Conservation (phyloP, 768 basidiomycete genomes). For the Xerocomus potaroensis region DNA sequence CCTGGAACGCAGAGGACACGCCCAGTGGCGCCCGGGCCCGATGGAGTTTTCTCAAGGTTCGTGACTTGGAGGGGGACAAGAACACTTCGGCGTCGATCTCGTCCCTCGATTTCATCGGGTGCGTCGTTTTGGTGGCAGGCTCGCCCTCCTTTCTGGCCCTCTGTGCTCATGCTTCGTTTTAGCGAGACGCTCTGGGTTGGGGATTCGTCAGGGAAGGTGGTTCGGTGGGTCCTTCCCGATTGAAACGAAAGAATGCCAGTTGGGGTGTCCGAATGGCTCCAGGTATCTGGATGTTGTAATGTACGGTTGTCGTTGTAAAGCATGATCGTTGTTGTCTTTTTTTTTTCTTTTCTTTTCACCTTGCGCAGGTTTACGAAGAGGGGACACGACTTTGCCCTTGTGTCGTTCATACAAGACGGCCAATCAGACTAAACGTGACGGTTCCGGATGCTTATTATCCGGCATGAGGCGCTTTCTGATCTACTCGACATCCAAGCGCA, state of each 20-base stretch:
- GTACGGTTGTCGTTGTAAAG: no score
- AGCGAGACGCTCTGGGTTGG: slow-evolving; percentile 27
- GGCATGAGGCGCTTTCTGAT: no score
- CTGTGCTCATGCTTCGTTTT: neutral
- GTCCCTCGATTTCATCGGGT: slow-evolving; percentile 83
- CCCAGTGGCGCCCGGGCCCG: slow-evolving; percentile 58
- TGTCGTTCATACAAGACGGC: no score
- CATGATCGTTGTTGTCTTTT: no score
- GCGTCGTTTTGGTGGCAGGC: slow-evolving; percentile 22
- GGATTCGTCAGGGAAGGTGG: slow-evolving; percentile 21
- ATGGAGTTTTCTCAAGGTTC: slow-evolving; percentile 72
- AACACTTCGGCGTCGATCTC: slow-evolving; percentile 48
- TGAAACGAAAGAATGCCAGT: slow-evolving; percentile 2
- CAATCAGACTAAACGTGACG: no score
- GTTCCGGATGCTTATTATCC: no score
- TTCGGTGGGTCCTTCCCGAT: slow-evolving; percentile 22
- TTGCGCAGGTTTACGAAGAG: no score
- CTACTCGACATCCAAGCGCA: no score
- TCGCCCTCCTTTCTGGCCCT: neutral
- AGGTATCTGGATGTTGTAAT: no score
- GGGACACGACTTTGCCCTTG: no score
- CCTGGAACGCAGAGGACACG: slow-evolving; percentile 79
- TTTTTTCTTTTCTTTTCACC: no score
- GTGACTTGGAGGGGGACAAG: slow-evolving; percentile 57
- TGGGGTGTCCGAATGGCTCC: no score